These are phyloP conservation scores for Trichopus zeylanicus DNA, from an alignment of 116 monocot genomes.

Conservation along the genomic window DNA sequence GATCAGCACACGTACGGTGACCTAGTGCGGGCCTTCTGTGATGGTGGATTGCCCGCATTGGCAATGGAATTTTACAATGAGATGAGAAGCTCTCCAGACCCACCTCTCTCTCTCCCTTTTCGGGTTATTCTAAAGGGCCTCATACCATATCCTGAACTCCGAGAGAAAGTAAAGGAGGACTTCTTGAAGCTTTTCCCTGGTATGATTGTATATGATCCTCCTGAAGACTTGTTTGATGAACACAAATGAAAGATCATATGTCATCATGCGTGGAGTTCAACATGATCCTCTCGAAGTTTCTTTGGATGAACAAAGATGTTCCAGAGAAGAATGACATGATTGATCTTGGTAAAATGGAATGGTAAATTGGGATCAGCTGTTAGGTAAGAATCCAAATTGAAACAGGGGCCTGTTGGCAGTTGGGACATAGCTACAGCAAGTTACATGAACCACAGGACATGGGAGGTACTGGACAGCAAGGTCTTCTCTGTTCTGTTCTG, in stretches of 20 bases:
- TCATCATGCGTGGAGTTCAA: too few species aligned
- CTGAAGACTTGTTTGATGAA: conserved; percentile 43
- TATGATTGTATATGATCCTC: conserved; percentile 77
- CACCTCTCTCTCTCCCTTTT: conserved; percentile 79
- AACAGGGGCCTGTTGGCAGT: too few species aligned
- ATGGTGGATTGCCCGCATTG: conserved; percentile 52
- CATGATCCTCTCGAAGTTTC: too few species aligned
- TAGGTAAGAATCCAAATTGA: too few species aligned
- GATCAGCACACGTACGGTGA: conserved; percentile 95
- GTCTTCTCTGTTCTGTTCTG: too few species aligned
- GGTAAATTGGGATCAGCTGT: too few species aligned
- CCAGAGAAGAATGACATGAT: too few species aligned
- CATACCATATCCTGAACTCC: conserved; percentile 68
- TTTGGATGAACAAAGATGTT: too few species aligned
- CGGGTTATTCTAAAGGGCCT: conserved; percentile 89
- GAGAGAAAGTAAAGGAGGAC: conserved; percentile 72
- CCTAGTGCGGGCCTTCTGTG: conserved; percentile 70
- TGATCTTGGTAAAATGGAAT: too few species aligned
- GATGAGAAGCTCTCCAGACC: conserved; percentile 78
- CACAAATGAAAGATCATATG: conserved; percentile 5
- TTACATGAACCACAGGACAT: too few species aligned
- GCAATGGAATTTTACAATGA: conserved; percentile 90
- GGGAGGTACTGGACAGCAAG: too few species aligned
- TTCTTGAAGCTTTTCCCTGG: conserved; percentile 81
- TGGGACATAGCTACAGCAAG: too few species aligned